phyloP scores from a whole-genome alignment of 2,329 filamentous ascomycete genomes.

The Trichoderma harzianum region DNA sequence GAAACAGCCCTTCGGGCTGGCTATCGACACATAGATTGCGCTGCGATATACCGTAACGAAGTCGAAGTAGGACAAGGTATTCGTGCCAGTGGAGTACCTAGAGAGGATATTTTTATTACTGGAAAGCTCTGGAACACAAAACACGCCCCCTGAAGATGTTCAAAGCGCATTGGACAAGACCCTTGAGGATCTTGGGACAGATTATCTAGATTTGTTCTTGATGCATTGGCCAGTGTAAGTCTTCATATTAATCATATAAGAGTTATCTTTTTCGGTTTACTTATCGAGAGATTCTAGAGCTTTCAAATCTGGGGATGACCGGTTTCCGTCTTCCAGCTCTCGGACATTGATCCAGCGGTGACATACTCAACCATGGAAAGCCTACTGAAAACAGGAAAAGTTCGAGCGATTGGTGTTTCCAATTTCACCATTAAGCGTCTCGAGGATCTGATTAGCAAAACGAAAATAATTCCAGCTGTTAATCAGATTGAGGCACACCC shows the following conservation, averaged over 20 bases:
- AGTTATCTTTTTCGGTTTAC: constrained; percentile 26
- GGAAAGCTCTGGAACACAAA: constrained; percentile 81
- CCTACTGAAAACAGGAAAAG: constrained; percentile 65
- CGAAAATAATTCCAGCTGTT: constrained; percentile 59
- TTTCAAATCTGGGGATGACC: constrained; percentile 83
- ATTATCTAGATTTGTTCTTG: constrained; percentile 68
- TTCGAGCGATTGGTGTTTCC: constrained; percentile 77
- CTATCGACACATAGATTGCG: constrained; percentile 75
- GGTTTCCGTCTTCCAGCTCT: constrained; percentile 30
- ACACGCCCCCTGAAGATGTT: constrained; percentile 59
- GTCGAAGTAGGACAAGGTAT: constrained; percentile 64
- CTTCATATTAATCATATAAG: background rate
- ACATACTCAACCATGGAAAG: constrained; percentile 63
- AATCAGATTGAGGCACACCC: constrained; percentile 84
- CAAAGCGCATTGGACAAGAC: constrained; percentile 58
- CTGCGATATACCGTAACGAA: constrained; percentile 76
- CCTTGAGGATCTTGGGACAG: constrained; percentile 58
- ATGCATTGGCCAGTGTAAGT: constrained; percentile 63
- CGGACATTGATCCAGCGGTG: background rate
- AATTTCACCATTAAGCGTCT: constrained; percentile 82
- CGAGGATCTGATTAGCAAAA: constrained; percentile 70
- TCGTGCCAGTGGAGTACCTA: constrained; percentile 58
- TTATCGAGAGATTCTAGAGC: constrained; percentile 66
- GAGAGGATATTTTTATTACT: constrained; percentile 66
- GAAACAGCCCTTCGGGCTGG: constrained; percentile 64